Evolutionary conservation across 306 rosid genomes (phyloP), one percentile per base, ranked within the genome.

Genomic region (Amphicarpaea edgeworthii): DNA sequence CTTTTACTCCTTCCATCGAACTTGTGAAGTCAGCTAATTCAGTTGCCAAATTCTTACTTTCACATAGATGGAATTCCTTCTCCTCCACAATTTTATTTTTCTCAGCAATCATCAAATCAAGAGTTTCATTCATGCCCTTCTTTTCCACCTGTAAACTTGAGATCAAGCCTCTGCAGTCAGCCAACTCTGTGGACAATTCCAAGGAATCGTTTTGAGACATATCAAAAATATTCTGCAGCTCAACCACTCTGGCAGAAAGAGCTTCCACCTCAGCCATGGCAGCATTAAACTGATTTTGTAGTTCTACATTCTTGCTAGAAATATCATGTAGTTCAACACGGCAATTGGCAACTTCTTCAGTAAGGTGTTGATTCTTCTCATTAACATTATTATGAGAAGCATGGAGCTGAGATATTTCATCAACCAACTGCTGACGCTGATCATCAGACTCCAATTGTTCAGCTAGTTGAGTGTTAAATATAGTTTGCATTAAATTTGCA

Each of bases 301-400:
- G 81, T 83, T 90, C 93, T 51, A 81, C 88, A 77, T 80, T 84
- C 71, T 72, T 87, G 75, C 70, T 60, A 66, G 83, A 73, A 83
- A 70, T 88, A 89, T 76, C 82, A 66, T 38, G 84, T 34, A 90
- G 87, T 75, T 90, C 90, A 82, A 21, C 60, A 45, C 68, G 88
- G 84, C 96, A 87, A 76, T 73, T 79, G 3, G 83, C 80, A 87
- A 92, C 88, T 71, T 95, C 96, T 81, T 89, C 88, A 62, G 32
- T 65, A 55, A 95, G 93, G 77, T 19, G 63, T 40, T 82, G 92
- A 81, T 90, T 90, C 85, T 86, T 86, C 85, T 77, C 92, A 76
- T 49, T 16, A 46, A 81, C 83, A 74, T 88, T 86, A 70, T 64
- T 30, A 15, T 88, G 81, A 23, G 87, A 85, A 66, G 79, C 85